phyloP scores from a whole-genome alignment of 192 early-diverging fungal species.

The Rhizophlyctis rosea region DNA sequence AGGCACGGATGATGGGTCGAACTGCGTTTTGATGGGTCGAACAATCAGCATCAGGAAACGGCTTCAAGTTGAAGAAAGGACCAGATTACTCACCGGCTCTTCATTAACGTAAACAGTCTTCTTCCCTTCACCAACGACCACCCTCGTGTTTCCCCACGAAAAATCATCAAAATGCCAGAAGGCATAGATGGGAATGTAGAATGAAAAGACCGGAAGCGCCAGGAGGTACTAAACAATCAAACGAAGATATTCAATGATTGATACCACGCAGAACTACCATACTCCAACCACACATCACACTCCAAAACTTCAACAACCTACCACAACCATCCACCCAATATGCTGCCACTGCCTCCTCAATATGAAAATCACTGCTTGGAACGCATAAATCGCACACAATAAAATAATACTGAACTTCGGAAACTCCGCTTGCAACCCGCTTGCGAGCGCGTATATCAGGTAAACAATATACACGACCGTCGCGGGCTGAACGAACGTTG shows the following conservation, averaged over 20 bases:
- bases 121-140: conserved; percentile 62
- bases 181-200: conserved; percentile 65
- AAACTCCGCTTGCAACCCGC: no score
- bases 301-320: no score
- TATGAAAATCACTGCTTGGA: conserved; percentile 86
- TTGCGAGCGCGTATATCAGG: conserved; percentile 68
- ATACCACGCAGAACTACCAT: no score
- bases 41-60: no score
- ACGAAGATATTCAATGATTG: no score
- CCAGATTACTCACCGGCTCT: no score
- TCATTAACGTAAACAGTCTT: no score
- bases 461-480: conserved; percentile 72
- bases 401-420: conserved; percentile 82
- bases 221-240: no score
- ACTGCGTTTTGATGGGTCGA: no score
- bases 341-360: conserved; percentile 73
- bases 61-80: no score
- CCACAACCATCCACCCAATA: conserved; percentile 93
- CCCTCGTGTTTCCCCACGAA: conserved; percentile 92
- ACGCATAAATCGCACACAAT: conserved; percentile 82
- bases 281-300: no score
- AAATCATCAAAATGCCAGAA: conserved; percentile 99
- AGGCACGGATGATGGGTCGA: no score
- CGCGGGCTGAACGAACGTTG: conserved; percentile 85
- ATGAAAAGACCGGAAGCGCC: conserved; percentile 85